Conservation (phyloP, 2,329 filamentous ascomycete genomes). For the Endoconidiophora polonica region DNA sequence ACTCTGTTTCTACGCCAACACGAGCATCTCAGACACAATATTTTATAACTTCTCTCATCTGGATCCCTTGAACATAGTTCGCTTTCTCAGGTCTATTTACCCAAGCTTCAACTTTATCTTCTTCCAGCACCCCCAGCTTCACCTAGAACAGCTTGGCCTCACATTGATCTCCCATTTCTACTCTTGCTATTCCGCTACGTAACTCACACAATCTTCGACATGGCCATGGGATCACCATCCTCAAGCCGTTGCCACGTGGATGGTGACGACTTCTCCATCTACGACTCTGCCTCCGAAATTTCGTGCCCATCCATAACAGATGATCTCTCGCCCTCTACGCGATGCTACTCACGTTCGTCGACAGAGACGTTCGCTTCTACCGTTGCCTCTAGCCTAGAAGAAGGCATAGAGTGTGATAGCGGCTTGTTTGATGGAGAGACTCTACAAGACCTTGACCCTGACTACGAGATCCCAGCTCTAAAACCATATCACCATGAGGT, state of each 20-base stretch:
- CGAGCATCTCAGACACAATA: too few species aligned
- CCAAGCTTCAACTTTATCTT: not conserved
- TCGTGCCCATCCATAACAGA: conserved; percentile 1
- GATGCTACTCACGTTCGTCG: conserved; percentile 39
- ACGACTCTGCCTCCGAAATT: not conserved
- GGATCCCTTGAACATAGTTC: not conserved
- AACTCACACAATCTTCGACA: not conserved
- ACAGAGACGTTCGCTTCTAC: conserved; percentile 70
- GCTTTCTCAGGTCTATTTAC: not conserved
- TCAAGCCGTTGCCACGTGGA: not conserved
- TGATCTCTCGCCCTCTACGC: conserved; percentile 25
- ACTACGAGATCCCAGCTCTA: conserved; percentile 31
- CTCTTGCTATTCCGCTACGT: not conserved
- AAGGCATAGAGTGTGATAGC: conserved; percentile 21
- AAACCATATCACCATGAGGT: conserved; percentile 45
- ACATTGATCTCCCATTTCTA: not conserved
- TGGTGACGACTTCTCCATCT: conserved; percentile 18
- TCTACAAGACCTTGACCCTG: conserved; percentile 17
- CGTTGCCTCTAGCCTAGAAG: conserved; percentile 43
- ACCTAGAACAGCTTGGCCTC: not conserved
- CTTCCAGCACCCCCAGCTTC: not conserved
- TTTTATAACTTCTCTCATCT: too few species aligned
- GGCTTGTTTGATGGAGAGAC: conserved; percentile 19
- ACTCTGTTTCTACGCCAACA: too few species aligned
- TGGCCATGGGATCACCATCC: not conserved